phyloP scores from a whole-genome alignment of 2,329 filamentous ascomycete species.

The Apiospora kogelbergensis region DNA sequence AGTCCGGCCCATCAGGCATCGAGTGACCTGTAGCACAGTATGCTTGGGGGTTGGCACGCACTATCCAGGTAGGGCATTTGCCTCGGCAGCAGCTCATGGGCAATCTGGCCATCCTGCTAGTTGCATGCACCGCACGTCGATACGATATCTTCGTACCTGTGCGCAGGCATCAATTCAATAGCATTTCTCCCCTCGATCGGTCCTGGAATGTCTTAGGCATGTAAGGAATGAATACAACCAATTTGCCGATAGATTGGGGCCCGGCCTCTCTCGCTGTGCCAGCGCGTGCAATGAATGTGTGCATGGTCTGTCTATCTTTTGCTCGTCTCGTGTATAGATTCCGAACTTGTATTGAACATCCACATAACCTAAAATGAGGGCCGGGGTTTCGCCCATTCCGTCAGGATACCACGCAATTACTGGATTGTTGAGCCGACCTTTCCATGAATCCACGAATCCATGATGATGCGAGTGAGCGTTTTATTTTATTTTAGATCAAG shows the following conservation, averaged over 20 bases:
- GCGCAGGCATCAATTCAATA: background rate
- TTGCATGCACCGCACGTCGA: background rate
- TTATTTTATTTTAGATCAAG: conserved; percentile 7
- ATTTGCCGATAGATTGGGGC: background rate
- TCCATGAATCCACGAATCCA: background rate
- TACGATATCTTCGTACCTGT: background rate
- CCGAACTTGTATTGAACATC: background rate
- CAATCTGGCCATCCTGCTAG: background rate
- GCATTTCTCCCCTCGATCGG: background rate
- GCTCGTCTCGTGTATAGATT: background rate
- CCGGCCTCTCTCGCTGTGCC: background rate
- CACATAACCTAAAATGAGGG: conserved; percentile 7
- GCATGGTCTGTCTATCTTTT: background rate
- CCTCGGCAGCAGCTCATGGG: background rate
- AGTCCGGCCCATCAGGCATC: background rate
- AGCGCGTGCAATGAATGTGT: background rate
- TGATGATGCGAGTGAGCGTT: conserved; percentile 1
- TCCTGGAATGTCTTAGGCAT: background rate
- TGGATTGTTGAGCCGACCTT: conserved; percentile 1
- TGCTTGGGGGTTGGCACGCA: background rate
- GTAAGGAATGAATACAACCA: background rate
- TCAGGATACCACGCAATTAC: conserved; percentile 1
- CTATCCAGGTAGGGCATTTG: background rate
- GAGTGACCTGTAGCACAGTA: background rate
- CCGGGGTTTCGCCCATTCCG: conserved; percentile 6